These are phyloP conservation scores for Fusarium sp. DNA, from an alignment of 2,329 filamentous ascomycete species.

Conservation along the genomic window DNA sequence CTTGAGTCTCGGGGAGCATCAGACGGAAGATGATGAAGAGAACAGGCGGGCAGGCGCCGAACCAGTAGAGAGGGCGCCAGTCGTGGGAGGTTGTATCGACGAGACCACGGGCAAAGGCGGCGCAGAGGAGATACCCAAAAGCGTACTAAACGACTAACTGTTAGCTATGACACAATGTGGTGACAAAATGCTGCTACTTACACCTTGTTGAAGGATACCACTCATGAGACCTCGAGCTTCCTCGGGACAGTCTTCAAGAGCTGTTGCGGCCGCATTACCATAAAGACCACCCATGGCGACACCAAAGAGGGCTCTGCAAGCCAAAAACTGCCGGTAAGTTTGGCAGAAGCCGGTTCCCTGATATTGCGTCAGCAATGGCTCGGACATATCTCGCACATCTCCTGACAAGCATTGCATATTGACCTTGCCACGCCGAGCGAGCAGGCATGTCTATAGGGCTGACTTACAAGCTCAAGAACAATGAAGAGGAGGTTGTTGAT, in stretches of 20 bases:
- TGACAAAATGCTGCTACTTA: constrained; percentile 38
- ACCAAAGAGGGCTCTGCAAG: constrained; percentile 79
- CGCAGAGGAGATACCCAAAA: constrained; percentile 71
- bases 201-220: constrained; percentile 79
- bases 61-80: constrained; percentile 92
- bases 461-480: constrained; percentile 72
- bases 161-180: neutral
- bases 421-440: neutral
- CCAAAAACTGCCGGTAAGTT: constrained; percentile 78
- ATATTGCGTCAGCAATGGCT: constrained; percentile 18
- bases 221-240: constrained; percentile 78
- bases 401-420: neutral
- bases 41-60: constrained; percentile 82
- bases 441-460: neutral
- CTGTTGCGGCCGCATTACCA: constrained; percentile 82
- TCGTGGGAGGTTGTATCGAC: constrained; percentile 80
- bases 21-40: constrained; percentile 84
- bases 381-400: constrained; percentile 11
- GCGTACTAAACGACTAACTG: constrained; percentile 58
- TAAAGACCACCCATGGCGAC: constrained; percentile 85
- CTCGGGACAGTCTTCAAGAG: constrained; percentile 77
- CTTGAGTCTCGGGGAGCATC: constrained; percentile 80
- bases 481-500: constrained; percentile 80
- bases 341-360: constrained; percentile 73
- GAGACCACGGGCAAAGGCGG: constrained; percentile 71